Conservation (phyloP, 2,329 filamentous ascomycete genomes). For the Phialophora macrospora region DNA sequence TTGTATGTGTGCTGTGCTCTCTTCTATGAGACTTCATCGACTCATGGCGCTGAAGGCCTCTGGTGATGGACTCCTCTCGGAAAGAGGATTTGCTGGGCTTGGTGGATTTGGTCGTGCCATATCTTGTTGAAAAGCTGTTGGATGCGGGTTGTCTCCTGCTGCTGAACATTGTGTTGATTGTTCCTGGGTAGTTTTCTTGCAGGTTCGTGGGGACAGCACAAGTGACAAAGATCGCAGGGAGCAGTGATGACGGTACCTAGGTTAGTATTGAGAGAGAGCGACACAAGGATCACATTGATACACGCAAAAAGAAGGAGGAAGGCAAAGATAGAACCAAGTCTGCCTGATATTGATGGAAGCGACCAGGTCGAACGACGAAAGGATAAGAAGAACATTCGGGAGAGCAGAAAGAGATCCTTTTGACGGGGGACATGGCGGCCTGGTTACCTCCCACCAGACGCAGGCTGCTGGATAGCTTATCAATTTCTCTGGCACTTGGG, state of each 20-base stretch:
- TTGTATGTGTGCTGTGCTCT: conserved; percentile 42
- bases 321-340: conserved; percentile 17
- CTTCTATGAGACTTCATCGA: conserved; percentile 34
- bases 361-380: conserved; percentile 12
- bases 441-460: conserved; percentile 3
- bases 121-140: conserved; percentile 49
- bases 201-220: not conserved
- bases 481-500: conserved; percentile 3
- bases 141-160: conserved; percentile 38
- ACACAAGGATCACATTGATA: conserved; percentile 7
- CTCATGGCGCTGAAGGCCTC: conserved; percentile 35
- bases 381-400: conserved; percentile 19
- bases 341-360: conserved; percentile 26
- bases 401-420: conserved; percentile 23
- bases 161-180: conserved; percentile 28
- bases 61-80: conserved; percentile 41
- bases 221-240: conserved; percentile 2
- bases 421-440: conserved; percentile 23
- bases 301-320: conserved; percentile 8
- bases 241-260: conserved; percentile 2
- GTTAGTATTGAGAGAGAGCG: conserved; percentile 5
- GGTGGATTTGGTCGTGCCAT: conserved; percentile 49
- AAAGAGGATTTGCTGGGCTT: conserved; percentile 43
- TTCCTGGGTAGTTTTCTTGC: not conserved
- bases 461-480: conserved; percentile 16